These are phyloP conservation scores for Wickerhamomyces sp. DNA, from an alignment of 1,139 yeast species.

Conservation along the genomic window DNA sequence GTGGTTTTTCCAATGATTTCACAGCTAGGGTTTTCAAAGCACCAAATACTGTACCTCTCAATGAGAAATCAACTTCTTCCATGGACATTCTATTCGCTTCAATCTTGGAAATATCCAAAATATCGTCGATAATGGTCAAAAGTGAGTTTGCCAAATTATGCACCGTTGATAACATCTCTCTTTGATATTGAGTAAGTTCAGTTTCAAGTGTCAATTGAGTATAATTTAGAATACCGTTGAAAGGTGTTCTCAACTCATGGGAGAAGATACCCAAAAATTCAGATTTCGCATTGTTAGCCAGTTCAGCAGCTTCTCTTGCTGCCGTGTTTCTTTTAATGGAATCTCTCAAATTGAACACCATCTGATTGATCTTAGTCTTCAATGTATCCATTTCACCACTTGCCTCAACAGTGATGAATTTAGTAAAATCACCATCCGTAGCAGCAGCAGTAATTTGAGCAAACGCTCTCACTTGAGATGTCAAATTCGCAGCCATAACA, in stretches of 20 bases:
- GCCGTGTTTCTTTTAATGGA: constrained; percentile 88
- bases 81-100: constrained; percentile 93
- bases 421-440: constrained; percentile 87
- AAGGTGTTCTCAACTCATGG: constrained; percentile 87
- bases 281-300: constrained; percentile 86
- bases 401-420: constrained; percentile 87
- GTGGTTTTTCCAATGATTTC: constrained; percentile 80
- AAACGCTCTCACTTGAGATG: constrained; percentile 89
- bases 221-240: constrained; percentile 92
- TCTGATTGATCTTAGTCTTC: constrained; percentile 85
- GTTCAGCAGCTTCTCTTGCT: constrained; percentile 90
- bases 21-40: constrained; percentile 86
- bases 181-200: constrained; percentile 80
- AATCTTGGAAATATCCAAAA: constrained; percentile 85
- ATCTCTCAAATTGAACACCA: constrained; percentile 84
- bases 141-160: constrained; percentile 82
- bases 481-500: constrained; percentile 87
- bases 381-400: constrained; percentile 92
- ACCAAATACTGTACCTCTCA: constrained; percentile 84
- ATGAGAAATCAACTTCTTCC: constrained; percentile 81
- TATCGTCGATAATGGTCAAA: constrained; percentile 83
- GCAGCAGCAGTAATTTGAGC: constrained; percentile 94
- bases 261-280: constrained; percentile 90
- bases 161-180: constrained; percentile 86
- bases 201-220: constrained; percentile 85